Evolutionary conservation across 2,329 filamentous ascomycete genomes (phyloP).

Genomic region (Hyphodiscus sp.): DNA sequence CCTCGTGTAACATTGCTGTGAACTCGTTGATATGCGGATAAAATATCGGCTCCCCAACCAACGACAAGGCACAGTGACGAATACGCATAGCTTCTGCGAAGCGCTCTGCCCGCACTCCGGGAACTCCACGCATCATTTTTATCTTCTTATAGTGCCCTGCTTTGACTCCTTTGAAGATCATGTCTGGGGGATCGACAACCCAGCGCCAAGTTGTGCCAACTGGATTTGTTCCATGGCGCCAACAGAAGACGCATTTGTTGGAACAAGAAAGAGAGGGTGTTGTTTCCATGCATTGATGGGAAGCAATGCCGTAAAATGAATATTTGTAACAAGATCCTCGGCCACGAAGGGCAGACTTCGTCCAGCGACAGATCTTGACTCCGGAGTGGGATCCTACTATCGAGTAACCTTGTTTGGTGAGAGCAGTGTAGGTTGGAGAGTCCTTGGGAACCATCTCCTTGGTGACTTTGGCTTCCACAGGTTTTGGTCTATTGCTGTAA

Average conservation of each 20-base stretch:
- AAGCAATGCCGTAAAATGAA: slow-evolving; percentile 94
- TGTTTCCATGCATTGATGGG: slow-evolving; percentile 97
- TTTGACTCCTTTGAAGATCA: slow-evolving; percentile 88
- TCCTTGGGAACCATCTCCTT: slow-evolving; percentile 95
- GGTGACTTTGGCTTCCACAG: slow-evolving; percentile 36
- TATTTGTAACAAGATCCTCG: slow-evolving; percentile 97
- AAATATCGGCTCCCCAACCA: slow-evolving; percentile 98
- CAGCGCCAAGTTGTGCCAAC: slow-evolving; percentile 96
- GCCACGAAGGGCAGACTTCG: slow-evolving; percentile 89
- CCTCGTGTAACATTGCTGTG: slow-evolving; percentile 70
- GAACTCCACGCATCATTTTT: slow-evolving; percentile 91
- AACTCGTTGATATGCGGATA: slow-evolving; percentile 97
- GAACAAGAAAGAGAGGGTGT: slow-evolving; percentile 92
- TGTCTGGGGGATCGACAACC: slow-evolving; percentile 83
- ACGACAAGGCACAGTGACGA: slow-evolving; percentile 81
- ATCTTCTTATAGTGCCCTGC: slow-evolving; percentile 94
- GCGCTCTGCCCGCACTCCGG: slow-evolving; percentile 83
- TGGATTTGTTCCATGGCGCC: slow-evolving; percentile 95
- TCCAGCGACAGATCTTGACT: slow-evolving; percentile 98
- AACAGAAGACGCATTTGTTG: slow-evolving; percentile 99
- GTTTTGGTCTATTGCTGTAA: slow-evolving; percentile 45
- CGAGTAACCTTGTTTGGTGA: slow-evolving; percentile 94
- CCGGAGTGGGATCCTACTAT: slow-evolving; percentile 94
- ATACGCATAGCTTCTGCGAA: slow-evolving; percentile 92
- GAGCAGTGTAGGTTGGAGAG: slow-evolving; percentile 79